Conservation (phyloP, 306 rosid species). For the Cicer yamashitae region DNA sequence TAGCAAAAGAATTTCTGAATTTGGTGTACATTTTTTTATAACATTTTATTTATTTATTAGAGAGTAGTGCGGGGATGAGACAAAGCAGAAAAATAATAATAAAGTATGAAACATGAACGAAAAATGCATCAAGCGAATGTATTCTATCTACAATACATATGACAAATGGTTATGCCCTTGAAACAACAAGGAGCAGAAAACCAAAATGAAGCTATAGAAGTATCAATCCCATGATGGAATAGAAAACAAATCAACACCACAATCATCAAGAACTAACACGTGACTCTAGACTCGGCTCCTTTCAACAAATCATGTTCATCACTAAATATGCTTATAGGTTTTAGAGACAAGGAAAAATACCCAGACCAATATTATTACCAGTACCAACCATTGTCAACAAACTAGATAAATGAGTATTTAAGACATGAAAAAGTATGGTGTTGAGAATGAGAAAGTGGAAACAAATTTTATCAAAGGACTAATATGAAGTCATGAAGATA, state of each 20-base stretch:
- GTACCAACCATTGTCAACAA: not conserved
- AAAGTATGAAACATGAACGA: not conserved
- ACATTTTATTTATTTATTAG: not conserved
- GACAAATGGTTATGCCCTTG: not conserved
- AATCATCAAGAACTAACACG: not conserved
- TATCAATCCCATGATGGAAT: not conserved
- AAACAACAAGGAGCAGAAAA: not conserved
- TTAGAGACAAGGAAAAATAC: conserved; percentile 13
- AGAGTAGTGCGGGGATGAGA: not conserved
- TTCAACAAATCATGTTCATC: not conserved
- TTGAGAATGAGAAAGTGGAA: not conserved
- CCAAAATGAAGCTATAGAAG: not conserved
- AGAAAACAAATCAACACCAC: not conserved
- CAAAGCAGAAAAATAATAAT: not conserved
- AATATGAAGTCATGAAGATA: not conserved
- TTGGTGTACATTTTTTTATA: not conserved
- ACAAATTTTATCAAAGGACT: not conserved
- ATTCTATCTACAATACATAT: not conserved
- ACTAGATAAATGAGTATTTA: not conserved
- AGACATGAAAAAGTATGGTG: not conserved
- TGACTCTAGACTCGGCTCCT: not conserved
- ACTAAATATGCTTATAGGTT: not conserved
- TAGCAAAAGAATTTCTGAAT: not conserved
- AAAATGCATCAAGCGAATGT: not conserved
- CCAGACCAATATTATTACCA: not conserved